Base-by-base conservation (phyloP, 768 basidiomycete genomes). In the Suillus lakei region DNA sequence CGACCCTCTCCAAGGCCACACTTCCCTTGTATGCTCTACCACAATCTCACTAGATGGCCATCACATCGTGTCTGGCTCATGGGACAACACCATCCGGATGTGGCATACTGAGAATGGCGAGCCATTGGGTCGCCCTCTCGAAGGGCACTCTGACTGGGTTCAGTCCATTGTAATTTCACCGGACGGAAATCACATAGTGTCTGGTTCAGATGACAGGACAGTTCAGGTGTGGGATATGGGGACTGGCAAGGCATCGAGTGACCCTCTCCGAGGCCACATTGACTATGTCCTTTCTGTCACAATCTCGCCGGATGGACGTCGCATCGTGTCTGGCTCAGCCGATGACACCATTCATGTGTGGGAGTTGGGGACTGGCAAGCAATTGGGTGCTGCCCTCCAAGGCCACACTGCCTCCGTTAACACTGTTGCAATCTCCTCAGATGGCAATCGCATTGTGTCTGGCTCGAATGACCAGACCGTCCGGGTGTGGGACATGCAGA, bases 261-360 rank as follows among this genome's bases (percentile, higher is more conserved):
- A 2, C 23, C 12, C 5, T 13, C n/a, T 48, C 12, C 5, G 0
- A 23, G 46, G 46, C 13, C 23, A 48, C 46, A 48, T 23, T 23
- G 2, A 0, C 3, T 2, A 0, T 6, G n/a, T 48, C 23, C 13
- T 23, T 12, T 48, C 46, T 0, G 13, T 48, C 23, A 23, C 46
- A 23, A 48, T 48, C 23, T 48, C 23, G 13, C 46, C 2, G n/a
- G 46, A 48, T 23, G 12, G 6, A 13, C 15, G 13, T 15, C 13
- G 6, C 46, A 6, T 48, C 3, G 46, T 23, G 13, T 48, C 23
- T 13, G 46, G 46, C 6, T 48, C 23, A 48, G 0, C 0, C 3
- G 46, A 48, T 23, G 6, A 0, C 2, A 48, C 23, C 13, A 23
- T 48, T 6, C 26, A 16, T 56, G 56, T 69, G 67, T 77, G 6